Evolutionary conservation across 441 rosid genomes (phyloP).

Genomic region (Populus hybrid): DNA sequence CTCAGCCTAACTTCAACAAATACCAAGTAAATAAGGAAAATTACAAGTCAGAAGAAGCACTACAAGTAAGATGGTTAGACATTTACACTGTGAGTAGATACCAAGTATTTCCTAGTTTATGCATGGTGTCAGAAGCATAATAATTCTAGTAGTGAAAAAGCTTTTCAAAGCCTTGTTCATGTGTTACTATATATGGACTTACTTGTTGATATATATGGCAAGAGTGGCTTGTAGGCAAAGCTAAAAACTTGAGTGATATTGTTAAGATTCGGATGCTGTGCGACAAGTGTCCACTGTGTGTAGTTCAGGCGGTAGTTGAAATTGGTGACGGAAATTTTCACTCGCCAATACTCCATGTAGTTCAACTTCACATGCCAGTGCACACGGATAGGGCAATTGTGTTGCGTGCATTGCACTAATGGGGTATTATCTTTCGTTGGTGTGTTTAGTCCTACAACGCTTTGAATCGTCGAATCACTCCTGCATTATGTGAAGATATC

Average conservation of each 20-base stretch:
- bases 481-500: constrained; percentile 26
- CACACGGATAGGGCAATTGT: constrained; percentile 75
- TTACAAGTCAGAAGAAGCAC: neutral
- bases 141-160: neutral
- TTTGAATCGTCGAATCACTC: constrained; percentile 36
- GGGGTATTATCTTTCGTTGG: constrained; percentile 47
- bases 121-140: too few species aligned
- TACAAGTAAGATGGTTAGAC: neutral
- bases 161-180: neutral
- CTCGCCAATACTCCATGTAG: constrained; percentile 73
- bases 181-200: constrained; percentile 17
- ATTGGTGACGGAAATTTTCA: constrained; percentile 64
- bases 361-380: constrained; percentile 82
- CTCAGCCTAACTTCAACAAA: neutral
- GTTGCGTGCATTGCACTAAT: constrained; percentile 72
- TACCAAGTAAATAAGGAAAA: neutral
- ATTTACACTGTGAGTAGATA: too few species aligned
- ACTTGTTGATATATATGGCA: constrained; percentile 61
- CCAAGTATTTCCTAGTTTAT: too few species aligned
- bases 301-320: constrained; percentile 73
- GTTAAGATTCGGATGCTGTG: constrained; percentile 74
- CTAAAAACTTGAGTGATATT: constrained; percentile 70
- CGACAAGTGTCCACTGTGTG: constrained; percentile 70
- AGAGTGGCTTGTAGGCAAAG: constrained; percentile 63
- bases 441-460: constrained; percentile 36